phyloP scores from a whole-genome alignment of 306 rosid species.

The Acacia acuminata region DNA sequence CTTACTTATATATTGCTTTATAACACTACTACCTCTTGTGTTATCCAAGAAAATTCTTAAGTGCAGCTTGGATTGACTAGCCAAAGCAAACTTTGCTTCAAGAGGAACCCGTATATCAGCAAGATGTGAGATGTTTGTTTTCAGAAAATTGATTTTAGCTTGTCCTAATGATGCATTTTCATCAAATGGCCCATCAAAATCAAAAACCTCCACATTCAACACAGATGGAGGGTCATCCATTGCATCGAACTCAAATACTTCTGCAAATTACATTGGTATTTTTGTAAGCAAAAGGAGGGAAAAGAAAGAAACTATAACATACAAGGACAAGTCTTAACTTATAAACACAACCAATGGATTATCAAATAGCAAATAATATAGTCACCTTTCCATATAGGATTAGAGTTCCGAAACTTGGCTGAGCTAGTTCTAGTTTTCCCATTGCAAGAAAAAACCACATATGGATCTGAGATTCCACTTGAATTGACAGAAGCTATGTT shows the following conservation, averaged over 20 bases:
- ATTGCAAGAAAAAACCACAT: conserved; percentile 87
- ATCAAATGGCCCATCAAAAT: conserved; percentile 94
- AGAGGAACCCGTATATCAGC: conserved; percentile 92
- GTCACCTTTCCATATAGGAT: conserved; percentile 95
- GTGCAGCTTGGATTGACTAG: conserved; percentile 85
- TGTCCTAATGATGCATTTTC: conserved; percentile 77
- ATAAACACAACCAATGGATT: conserved; percentile 11
- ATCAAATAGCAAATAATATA: conserved; percentile 20
- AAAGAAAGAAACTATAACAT: conserved; percentile 34
- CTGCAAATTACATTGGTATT: conserved; percentile 41
- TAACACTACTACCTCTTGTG: conserved; percentile 76
- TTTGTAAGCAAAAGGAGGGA: conserved; percentile 1
- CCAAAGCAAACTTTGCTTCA: conserved; percentile 80
- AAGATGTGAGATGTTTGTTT: conserved; percentile 79
- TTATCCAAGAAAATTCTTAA: conserved; percentile 85
- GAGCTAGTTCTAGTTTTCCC: conserved; percentile 94
- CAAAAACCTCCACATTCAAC: conserved; percentile 78
- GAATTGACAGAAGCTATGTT: conserved; percentile 72
- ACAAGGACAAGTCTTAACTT: neutral
- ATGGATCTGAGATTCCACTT: conserved; percentile 74
- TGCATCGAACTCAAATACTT: conserved; percentile 97
- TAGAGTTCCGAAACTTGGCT: conserved; percentile 76
- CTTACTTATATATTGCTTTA: conserved; percentile 73
- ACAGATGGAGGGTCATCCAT: conserved; percentile 96
- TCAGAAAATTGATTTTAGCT: conserved; percentile 81